Conservation (phyloP, 2,329 filamentous ascomycete species). For the Aspergillus sp. region DNA sequence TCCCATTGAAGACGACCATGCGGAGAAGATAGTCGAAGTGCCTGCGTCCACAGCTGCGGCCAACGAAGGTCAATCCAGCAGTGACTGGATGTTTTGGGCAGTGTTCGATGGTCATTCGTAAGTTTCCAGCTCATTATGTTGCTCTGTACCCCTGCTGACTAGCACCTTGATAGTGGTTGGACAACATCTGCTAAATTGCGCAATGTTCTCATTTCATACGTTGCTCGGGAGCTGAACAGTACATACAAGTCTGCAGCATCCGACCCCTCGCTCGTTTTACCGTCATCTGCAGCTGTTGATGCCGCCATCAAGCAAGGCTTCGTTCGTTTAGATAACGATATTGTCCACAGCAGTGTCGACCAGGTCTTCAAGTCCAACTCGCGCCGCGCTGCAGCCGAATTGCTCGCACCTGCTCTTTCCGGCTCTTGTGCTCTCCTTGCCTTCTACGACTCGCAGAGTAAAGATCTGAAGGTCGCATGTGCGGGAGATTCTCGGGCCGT, state of each 20-base stretch:
- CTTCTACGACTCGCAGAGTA: conserved; percentile 88
- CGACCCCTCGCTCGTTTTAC: conserved; percentile 59
- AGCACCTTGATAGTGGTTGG: conserved; percentile 68
- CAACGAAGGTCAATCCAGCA: conserved; percentile 57
- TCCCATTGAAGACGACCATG: conserved; percentile 97
- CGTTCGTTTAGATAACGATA: conserved; percentile 84
- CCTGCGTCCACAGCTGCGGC: conserved; percentile 60
- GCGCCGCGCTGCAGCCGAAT: conserved; percentile 85
- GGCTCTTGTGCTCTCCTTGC: conserved; percentile 96
- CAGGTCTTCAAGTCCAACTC: conserved; percentile 87
- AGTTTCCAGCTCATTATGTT: conserved; percentile 32
- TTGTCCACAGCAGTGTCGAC: conserved; percentile 87
- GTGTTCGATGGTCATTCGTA: conserved; percentile 97
- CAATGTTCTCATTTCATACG: conserved; percentile 86
- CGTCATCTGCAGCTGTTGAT: conserved; percentile 79
- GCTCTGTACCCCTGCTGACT: conserved; percentile 1
- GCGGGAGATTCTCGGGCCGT: conserved; percentile 96
- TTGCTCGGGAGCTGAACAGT: conserved; percentile 86
- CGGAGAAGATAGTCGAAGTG: conserved; percentile 95
- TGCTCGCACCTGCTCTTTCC: conserved; percentile 87
- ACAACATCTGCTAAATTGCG: conserved; percentile 95
- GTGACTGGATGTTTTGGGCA: conserved; percentile 99
- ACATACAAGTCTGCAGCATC: conserved; percentile 77
- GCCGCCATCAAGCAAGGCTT: conserved; percentile 91
- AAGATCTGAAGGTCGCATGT: conserved; percentile 88